Conservation (phyloP, 805 yeast genomes). For the Candida xyloterini region DNA sequence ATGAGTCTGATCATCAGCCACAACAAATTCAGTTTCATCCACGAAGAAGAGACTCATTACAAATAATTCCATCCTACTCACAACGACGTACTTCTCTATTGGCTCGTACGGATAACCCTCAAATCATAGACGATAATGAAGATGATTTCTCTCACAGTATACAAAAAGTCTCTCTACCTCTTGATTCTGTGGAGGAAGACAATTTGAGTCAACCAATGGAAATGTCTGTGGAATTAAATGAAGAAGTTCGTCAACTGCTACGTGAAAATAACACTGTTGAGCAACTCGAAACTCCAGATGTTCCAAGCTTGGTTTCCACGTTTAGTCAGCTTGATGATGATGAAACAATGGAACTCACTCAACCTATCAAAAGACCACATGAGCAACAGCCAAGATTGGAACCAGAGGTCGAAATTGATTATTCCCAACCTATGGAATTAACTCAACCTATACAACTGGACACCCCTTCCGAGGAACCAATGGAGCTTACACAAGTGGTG, state of each 20-base stretch:
- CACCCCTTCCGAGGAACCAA: constrained; percentile 2
- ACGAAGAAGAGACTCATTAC: constrained; percentile 28
- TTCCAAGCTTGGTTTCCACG: constrained; percentile 8
- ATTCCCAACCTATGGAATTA: constrained; percentile 16
- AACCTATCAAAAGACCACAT: constrained; percentile 3
- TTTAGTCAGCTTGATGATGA: constrained; percentile 14
- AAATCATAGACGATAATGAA: constrained; percentile 7
- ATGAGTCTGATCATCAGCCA: constrained; percentile 21
- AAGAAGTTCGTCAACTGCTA: constrained; percentile 4
- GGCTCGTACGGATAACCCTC: not conserved
- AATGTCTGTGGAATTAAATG: constrained; percentile 18
- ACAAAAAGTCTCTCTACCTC: constrained; percentile 6
- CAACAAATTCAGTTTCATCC: constrained; percentile 16
- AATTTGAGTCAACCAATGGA: constrained; percentile 29
- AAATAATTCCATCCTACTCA: constrained; percentile 30
- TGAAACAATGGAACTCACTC: constrained; percentile 12
- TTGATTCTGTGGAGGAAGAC: constrained; percentile 21
- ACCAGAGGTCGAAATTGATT: constrained; percentile 1
- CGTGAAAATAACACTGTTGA: not conserved
- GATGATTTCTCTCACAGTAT: constrained; percentile 17
- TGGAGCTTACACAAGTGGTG: constrained; percentile 18
- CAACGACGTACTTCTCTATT: constrained; percentile 3
- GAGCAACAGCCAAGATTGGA: not conserved
- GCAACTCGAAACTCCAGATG: not conserved
- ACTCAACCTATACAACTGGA: constrained; percentile 11